Evolutionary conservation across 1,284 basidiomycete species (phyloP).

Genomic region (Ceratobasidium theobromae): DNA sequence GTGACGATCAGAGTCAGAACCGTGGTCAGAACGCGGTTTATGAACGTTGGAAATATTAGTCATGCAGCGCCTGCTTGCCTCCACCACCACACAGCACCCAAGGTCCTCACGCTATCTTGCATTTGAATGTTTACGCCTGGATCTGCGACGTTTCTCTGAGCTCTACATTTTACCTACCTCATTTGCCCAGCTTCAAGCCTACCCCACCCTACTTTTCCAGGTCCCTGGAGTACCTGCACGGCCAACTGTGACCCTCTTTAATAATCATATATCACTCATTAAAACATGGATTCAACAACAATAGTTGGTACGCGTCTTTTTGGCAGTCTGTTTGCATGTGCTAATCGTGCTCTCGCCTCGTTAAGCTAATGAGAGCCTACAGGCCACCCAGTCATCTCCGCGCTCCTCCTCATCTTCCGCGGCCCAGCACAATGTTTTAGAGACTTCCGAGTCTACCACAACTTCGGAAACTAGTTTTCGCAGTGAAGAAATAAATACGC

Average conservation of each 20-base stretch:
- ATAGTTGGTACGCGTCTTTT: neutral
- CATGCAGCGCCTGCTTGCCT: neutral
- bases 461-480: neutral
- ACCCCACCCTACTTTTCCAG: neutral
- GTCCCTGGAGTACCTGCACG: no score
- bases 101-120: neutral
- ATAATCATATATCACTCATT: neutral
- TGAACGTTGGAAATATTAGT: slow-evolving; percentile 8
- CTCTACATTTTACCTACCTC: no score
- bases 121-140: no score
- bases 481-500: slow-evolving; percentile 1
- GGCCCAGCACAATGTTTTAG: neutral
- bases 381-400: slow-evolving; percentile 1
- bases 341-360: neutral
- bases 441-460: neutral
- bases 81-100: neutral
- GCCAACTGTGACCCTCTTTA: slow-evolving; percentile 2
- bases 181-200: neutral
- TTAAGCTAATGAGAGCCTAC: slow-evolving; percentile 3
- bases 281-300: slow-evolving; percentile 1
- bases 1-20: slow-evolving; percentile 2
- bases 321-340: neutral
- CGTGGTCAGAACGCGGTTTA: neutral
- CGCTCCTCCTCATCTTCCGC: slow-evolving; percentile 15
- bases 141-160: neutral